A percentile compares a stretch with the other conserved stretches of the same genome.
Evolutionary conservation across 148 eudicot genomes (phyloP).

Genomic region (Camellia lanceoleosa): DNA sequence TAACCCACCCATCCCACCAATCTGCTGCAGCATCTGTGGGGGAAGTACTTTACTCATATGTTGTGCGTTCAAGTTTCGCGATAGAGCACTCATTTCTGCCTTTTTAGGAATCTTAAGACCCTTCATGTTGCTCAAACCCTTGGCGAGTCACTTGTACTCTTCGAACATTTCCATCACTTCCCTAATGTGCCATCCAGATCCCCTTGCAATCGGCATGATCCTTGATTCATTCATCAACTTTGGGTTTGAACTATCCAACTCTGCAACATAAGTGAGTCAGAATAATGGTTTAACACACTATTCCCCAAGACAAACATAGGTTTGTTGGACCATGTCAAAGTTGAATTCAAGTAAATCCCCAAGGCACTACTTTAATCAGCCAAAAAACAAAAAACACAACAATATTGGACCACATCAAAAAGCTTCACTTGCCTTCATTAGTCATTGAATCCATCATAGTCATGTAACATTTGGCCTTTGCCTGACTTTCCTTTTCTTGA

Average conservation of each 20-base stretch:
- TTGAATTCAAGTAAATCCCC: neutral
- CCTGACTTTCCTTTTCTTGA: constrained; percentile 89
- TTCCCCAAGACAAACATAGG: neutral
- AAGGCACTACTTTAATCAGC: neutral
- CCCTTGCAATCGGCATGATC: constrained; percentile 91
- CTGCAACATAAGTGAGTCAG: constrained; percentile 33
- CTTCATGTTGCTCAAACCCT: constrained; percentile 95
- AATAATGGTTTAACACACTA: neutral
- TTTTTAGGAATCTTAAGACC: constrained; percentile 91
- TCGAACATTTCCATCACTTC: constrained; percentile 90
- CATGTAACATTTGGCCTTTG: constrained; percentile 91
- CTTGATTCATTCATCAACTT: constrained; percentile 82
- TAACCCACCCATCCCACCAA: constrained; percentile 87
- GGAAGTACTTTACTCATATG: constrained; percentile 88
- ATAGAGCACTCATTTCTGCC: constrained; percentile 88
- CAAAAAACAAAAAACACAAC: neutral
- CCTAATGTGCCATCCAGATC: constrained; percentile 64
- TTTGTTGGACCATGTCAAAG: neutral
- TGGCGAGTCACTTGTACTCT: constrained; percentile 85
- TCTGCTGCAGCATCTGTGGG: constrained; percentile 82
- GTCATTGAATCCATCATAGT: constrained; percentile 99
- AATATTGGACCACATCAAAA: neutral
- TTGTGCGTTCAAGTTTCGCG: constrained; percentile 87
- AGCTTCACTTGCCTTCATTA: constrained; percentile 58
- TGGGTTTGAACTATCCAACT: constrained; percentile 88